Percentiles rank a stretch among this genome's conserved stretches.
phyloP scores from a whole-genome alignment of 805 yeast species.

The Sugiyamaella valdiviana region DNA sequence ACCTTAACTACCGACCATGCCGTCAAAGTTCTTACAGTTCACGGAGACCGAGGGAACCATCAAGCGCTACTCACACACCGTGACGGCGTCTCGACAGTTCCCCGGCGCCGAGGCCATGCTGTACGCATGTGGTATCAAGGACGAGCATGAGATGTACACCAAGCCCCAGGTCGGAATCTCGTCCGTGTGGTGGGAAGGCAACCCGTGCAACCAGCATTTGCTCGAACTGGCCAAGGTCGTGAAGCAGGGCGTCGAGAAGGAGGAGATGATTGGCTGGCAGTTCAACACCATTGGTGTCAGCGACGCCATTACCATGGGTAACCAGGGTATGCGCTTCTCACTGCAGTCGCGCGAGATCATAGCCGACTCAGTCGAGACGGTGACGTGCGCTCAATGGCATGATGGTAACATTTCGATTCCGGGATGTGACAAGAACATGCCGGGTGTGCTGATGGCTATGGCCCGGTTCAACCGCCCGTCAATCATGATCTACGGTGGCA shows the following conservation, averaged over 20 bases:
- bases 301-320: conserved; percentile 97
- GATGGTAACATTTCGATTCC: conserved; percentile 93
- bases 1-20: background rate
- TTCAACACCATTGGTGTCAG: conserved; percentile 94
- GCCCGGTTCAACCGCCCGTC: conserved; percentile 84
- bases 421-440: conserved; percentile 89
- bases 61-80: conserved; percentile 11
- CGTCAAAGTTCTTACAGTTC: conserved; percentile 5
- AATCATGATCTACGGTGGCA: conserved; percentile 86
- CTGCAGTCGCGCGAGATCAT: conserved; percentile 91
- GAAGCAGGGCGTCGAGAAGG: conserved; percentile 69
- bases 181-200: conserved; percentile 97
- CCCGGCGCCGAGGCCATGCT: conserved; percentile 59
- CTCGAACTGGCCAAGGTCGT: conserved; percentile 77
- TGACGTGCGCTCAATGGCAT: conserved; percentile 91
- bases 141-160: conserved; percentile 42
- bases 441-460: conserved; percentile 86
- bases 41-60: background rate
- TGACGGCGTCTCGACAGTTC: conserved; percentile 12
- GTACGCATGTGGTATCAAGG: conserved; percentile 87
- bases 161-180: conserved; percentile 95
- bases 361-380: conserved; percentile 94
- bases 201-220: conserved; percentile 95
- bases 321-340: conserved; percentile 93
- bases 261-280: conserved; percentile 92